phyloP scores from a whole-genome alignment of 257 asterid species.

The Scutellaria minor region DNA sequence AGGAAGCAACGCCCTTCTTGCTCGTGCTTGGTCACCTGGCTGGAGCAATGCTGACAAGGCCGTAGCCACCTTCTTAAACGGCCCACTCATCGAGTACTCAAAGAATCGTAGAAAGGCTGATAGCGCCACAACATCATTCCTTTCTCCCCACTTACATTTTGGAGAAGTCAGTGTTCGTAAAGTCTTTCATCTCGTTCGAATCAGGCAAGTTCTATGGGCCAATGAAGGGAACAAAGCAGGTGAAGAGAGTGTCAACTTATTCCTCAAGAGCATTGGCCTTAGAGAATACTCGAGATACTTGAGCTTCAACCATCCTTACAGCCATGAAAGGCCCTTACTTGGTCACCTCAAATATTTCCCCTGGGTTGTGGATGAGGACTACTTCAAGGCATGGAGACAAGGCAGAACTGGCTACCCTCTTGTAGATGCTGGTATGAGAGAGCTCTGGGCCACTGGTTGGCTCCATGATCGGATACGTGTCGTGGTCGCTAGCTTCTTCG shows the following conservation, averaged over 20 bases:
- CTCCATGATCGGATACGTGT: constrained; percentile 89
- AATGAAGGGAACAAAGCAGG: constrained; percentile 87
- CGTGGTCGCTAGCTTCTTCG: constrained; percentile 93
- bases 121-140: constrained; percentile 92
- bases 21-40: constrained; percentile 96
- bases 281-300: constrained; percentile 89
- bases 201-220: constrained; percentile 87
- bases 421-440: constrained; percentile 98
- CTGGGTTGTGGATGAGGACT: constrained; percentile 84
- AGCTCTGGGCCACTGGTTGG: constrained; percentile 98
- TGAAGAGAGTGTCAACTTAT: constrained; percentile 87
- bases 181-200: constrained; percentile 83
- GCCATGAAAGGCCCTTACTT: constrained; percentile 90
- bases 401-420: constrained; percentile 95
- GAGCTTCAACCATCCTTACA: constrained; percentile 93
- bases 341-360: constrained; percentile 82
- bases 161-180: constrained; percentile 92
- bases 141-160: constrained; percentile 90
- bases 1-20: constrained; percentile 94
- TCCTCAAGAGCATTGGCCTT: constrained; percentile 90
- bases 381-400: constrained; percentile 93
- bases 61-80: constrained; percentile 72
- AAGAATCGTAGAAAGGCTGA: constrained; percentile 89
- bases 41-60: constrained; percentile 96
- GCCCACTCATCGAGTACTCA: constrained; percentile 80